Evolutionary conservation across 495 filamentous ascomycete species (phyloP), one percentile per base, ranked within the genome.

Genomic region (Cairneyella variabilis): DNA sequence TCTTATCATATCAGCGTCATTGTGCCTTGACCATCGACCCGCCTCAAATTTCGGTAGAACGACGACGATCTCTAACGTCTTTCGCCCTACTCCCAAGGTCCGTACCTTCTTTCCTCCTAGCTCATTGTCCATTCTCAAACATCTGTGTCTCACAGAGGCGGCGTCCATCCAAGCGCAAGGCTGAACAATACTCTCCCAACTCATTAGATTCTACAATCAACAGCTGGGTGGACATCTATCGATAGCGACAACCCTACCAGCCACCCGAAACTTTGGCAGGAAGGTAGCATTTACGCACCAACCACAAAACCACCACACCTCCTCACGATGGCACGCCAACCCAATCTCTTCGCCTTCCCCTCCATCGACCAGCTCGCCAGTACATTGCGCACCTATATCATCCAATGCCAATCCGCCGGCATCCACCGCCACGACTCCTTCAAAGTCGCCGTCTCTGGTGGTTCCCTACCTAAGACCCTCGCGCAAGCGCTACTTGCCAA

Each of bases 401-500:
- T 97, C 53, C 75, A 83, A 39, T 78, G 74, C 56, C 92, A 98
- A 72, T 86, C 84, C 59, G 78, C 83, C 27, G 89, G 89, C 26
- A 63, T 97, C 16, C 72, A 74, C 40, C 89, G 90, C 44, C 93
- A 98, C 69, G 72, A 75, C 48, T 79, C 76, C 62, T 96, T 98
- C 78, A 91, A 91, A 65, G 75, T 98, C 53, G 93, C 83, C 39
- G 86, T 98, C 38, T 97, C 93, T 1, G 93, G 95, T 59, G 95
- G 93, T 42, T 97, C 95, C 12, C 83, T 98, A 6, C 93, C 93
- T 20, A 81, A 84, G 51, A 88, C 85, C 22, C 88, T 98, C 20
- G 90, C 90, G 17, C 64, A 74, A 39, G 88, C 90, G 2, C 83
- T 98, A 9, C 80, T 97, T 3, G 67, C 83, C 0, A 69, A 75